Conservation (phyloP, 2,329 filamentous ascomycete genomes). For the Penicillium sp. region DNA sequence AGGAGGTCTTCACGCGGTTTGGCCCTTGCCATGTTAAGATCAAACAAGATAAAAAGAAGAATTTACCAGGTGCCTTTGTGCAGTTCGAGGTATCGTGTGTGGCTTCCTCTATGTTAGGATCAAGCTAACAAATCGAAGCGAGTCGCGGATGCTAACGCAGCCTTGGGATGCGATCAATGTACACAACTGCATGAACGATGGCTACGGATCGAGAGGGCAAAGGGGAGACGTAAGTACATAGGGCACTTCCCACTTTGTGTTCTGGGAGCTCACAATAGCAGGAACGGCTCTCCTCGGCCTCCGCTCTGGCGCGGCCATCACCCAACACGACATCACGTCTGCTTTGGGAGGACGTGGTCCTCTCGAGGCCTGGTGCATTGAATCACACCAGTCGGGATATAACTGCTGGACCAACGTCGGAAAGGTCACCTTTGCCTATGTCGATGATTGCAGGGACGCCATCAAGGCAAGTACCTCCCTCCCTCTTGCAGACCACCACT, state of each 20-base stretch:
- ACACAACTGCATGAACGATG: constrained; percentile 16
- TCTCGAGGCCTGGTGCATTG: constrained; percentile 15
- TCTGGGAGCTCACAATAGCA: constrained; percentile 1
- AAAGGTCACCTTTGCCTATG: constrained; percentile 25
- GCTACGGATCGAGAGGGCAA: constrained; percentile 21
- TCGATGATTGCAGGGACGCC: constrained; percentile 25
- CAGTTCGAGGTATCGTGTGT: constrained; percentile 37
- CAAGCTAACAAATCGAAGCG: constrained; percentile 16
- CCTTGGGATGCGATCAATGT: constrained; percentile 12
- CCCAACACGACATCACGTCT: constrained; percentile 1
- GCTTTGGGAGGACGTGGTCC: constrained; percentile 14
- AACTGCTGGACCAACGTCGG: constrained; percentile 8
- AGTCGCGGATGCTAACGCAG: constrained; percentile 28
- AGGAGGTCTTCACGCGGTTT: constrained; percentile 29
- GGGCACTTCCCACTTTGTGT: background rate
- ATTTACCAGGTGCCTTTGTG: constrained; percentile 38
- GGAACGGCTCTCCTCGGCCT: constrained; percentile 20
- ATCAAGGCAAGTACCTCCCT: constrained; percentile 21
- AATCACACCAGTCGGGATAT: background rate
- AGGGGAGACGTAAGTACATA: constrained; percentile 17
- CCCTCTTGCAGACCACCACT: background rate
- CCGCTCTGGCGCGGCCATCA: constrained; percentile 12
- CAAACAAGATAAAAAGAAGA: constrained; percentile 31
- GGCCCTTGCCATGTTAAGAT: constrained; percentile 39
- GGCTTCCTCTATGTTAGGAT: background rate